Evolutionary conservation across 1,284 basidiomycete genomes (phyloP).

Genomic region (Moesziomyces parantarcticus): DNA sequence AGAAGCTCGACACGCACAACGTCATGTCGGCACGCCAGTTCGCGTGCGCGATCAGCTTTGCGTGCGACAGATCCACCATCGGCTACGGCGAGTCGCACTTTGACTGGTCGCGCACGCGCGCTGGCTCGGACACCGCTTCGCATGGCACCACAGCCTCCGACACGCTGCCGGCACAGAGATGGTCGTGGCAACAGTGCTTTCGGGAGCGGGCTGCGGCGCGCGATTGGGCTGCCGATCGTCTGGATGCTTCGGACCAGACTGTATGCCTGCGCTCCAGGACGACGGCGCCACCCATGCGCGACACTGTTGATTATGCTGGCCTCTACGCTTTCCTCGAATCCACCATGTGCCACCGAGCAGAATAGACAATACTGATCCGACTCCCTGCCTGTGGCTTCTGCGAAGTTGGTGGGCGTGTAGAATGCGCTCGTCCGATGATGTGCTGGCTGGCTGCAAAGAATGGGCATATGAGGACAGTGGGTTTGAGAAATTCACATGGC

Average conservation of each 20-base stretch:
- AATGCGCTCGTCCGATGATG: too few species aligned
- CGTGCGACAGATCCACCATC: conserved; percentile 39
- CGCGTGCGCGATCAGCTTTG: conserved; percentile 33
- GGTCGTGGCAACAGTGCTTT: conserved; percentile 40
- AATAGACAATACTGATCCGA: not conserved
- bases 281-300: not conserved
- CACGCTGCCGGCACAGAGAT: conserved; percentile 18
- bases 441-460: too few species aligned
- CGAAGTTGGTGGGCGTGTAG: too few species aligned
- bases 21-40: conserved; percentile 24
- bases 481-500: not conserved
- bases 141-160: not conserved
- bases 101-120: conserved; percentile 13
- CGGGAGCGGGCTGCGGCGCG: conserved; percentile 18
- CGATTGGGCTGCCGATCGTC: conserved; percentile 24
- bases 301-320: not conserved
- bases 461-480: not conserved
- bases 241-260: conserved; percentile 6
- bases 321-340: conserved; percentile 24
- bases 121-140: too few species aligned
- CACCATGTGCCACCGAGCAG: conserved; percentile 17
- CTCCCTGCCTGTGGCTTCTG: not conserved
- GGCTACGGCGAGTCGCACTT: conserved; percentile 22
- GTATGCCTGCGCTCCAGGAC: not conserved
- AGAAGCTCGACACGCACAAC: conserved; percentile 15